Evolutionary conservation across 768 basidiomycete species (phyloP), one percentile per base, ranked within the genome.

Genomic region (Suillus americanus): DNA sequence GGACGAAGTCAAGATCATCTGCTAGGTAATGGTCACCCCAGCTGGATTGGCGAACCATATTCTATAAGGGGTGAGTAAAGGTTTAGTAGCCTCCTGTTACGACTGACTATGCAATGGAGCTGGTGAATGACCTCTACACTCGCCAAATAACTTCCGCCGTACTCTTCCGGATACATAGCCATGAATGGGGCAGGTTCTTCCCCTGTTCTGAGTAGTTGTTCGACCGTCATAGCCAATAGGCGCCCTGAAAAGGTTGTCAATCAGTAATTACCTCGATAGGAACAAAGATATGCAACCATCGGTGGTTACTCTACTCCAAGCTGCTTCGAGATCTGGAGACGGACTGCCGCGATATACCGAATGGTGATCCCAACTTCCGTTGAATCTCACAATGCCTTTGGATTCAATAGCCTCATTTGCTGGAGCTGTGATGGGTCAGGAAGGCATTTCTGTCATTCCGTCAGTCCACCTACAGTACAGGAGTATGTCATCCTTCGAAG

Each of bases 91-190:
- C 18, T 28, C 3, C n/a, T 10, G 16, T 46, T 62, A 35, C 13
- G 20, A 37, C 64, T 48, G 20, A 67, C 66, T 40, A 67, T 38
- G 43, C 64, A 67, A 13, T 62, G 64, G 9, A 68, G 37, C 23
- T 65, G 64, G 16, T 68, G 67, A 23, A 48, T 53, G 13, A 56
- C 18, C 25, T 66, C 67, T 55, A 68, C 37, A 10, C 62, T 55
- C 3, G 48, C 54, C 13, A 68, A 28, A 56, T 63, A 66, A 3
- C 62, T 62, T 5, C 67, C 65, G 23, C 62, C 64, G 54, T 35
- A 67, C 56, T 68, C 20, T n/a, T 45, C 20, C 20, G 43, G 43
- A n/a, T 4, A 45, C 43, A 8, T 45, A 45, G 43, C 43, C 43
- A 45, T 10, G 20, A n/a, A n/a, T n/a, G 20, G 43, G 20, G 43